Percentiles rank a stretch among this genome's conserved stretches.
Evolutionary conservation across 2,329 filamentous ascomycete species (phyloP).

Genomic region (Pestalotiopsis fici): DNA sequence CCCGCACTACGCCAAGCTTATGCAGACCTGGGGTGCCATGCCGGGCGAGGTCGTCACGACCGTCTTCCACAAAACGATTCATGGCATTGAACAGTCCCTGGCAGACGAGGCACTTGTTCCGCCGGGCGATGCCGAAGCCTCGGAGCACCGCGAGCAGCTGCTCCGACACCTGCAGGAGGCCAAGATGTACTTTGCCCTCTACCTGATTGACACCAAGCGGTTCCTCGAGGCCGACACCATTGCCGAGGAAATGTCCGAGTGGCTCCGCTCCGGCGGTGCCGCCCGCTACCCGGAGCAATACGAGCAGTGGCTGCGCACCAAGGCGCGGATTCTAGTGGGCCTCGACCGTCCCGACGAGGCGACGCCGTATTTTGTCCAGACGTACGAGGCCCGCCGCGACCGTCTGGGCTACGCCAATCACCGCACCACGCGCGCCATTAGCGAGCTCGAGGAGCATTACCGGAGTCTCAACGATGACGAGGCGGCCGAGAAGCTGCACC

Average conservation of each 20-base stretch:
- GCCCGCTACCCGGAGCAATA: neutral
- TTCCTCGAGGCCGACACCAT: conserved; percentile 2
- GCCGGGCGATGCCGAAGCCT: neutral
- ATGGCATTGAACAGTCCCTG: neutral
- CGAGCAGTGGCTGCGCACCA: conserved; percentile 2
- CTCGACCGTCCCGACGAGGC: neutral
- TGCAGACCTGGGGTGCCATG: neutral
- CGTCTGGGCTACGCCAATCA: neutral
- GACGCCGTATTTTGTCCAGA: neutral
- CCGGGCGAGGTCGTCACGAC: neutral
- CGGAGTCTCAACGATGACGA: neutral
- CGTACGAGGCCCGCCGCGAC: neutral
- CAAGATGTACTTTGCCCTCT: neutral
- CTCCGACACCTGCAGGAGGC: neutral
- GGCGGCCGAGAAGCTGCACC: neutral
- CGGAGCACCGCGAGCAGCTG: neutral
- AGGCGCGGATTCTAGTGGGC: neutral
- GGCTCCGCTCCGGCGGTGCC: neutral
- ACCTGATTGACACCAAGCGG: neutral
- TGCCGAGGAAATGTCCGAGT: neutral
- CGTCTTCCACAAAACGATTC: neutral
- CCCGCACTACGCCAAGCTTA: neutral
- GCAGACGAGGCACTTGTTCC: neutral
- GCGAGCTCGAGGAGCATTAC: conserved; percentile 8
- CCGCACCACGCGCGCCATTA: neutral